A percentile compares a stretch with the other conserved stretches of the same genome.
These are phyloP conservation scores for Daldinia concentrica DNA, from an alignment of 495 filamentous ascomycete genomes.

Conservation along the genomic window DNA sequence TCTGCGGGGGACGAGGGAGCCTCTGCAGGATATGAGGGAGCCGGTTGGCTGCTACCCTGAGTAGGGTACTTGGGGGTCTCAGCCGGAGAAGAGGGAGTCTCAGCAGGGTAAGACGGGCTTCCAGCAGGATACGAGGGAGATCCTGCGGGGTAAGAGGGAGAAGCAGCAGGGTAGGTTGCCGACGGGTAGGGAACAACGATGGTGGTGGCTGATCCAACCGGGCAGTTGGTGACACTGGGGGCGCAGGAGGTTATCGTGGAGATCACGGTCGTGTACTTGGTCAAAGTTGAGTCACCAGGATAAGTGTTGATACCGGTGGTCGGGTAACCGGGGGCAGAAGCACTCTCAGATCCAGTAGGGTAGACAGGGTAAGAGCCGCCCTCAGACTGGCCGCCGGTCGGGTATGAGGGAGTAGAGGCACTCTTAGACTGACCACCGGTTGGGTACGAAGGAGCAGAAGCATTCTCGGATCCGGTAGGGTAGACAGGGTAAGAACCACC, in stretches of 20 bases:
- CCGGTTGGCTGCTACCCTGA: conserved; percentile 15
- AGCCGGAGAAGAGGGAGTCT: neutral
- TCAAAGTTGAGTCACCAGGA: conserved; percentile 21
- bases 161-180: conserved; percentile 5
- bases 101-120: neutral
- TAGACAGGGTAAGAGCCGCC: neutral
- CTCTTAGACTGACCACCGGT: neutral
- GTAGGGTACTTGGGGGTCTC: conserved; percentile 20
- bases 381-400: neutral
- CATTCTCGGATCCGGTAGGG: conserved; percentile 18
- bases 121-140: neutral
- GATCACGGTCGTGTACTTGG: conserved; percentile 29
- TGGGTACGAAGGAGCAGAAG: neutral
- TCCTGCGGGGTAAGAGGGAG: neutral
- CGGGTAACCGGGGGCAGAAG: conserved; percentile 15
- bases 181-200: conserved; percentile 27
- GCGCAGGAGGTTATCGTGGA: conserved; percentile 62
- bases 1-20: neutral
- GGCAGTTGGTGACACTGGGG: conserved; percentile 62
- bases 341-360: conserved; percentile 17
- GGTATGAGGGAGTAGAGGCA: neutral
- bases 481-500: neutral
- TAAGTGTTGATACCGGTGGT: conserved; percentile 10
- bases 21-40: conserved; percentile 24
- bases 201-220: conserved; percentile 47